phyloP scores from a whole-genome alignment of 352 stramenopile species.

The Pythium sp. region DNA sequence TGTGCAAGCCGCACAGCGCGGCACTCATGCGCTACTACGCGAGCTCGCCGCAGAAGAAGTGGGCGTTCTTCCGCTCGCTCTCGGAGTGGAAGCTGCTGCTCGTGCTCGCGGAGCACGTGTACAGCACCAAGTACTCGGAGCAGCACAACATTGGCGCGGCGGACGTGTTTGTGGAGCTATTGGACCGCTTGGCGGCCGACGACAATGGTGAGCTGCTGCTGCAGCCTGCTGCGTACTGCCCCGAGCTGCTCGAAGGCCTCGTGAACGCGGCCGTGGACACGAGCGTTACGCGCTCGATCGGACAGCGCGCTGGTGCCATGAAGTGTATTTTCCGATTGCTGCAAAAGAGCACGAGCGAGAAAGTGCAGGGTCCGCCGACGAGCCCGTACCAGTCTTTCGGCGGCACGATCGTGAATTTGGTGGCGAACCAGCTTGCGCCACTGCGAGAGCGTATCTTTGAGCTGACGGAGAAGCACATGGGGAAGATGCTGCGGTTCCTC shows the following conservation, averaged over 20 bases:
- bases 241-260: constrained; percentile 81
- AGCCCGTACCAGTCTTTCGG: constrained; percentile 86
- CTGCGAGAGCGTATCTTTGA: constrained; percentile 72
- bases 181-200: constrained; percentile 84
- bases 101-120: constrained; percentile 80
- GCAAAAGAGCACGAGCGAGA: constrained; percentile 72
- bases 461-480: constrained; percentile 62
- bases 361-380: constrained; percentile 73
- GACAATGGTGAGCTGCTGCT: constrained; percentile 88
- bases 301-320: constrained; percentile 80
- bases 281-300: constrained; percentile 34
- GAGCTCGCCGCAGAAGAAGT: constrained; percentile 77
- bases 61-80: constrained; percentile 83
- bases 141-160: constrained; percentile 75
- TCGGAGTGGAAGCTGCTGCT: constrained; percentile 89
- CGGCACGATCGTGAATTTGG: constrained; percentile 80
- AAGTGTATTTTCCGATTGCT: constrained; percentile 76
- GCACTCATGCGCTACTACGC: constrained; percentile 66
- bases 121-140: constrained; percentile 55
- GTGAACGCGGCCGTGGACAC: constrained; percentile 55
- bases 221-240: constrained; percentile 80
- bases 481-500: constrained; percentile 66
- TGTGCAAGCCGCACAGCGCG: constrained; percentile 84
- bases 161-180: constrained; percentile 86
- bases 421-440: constrained; percentile 75